Conservation (phyloP, 2,329 filamentous ascomycete genomes). For the Trichoderma atroviride region DNA sequence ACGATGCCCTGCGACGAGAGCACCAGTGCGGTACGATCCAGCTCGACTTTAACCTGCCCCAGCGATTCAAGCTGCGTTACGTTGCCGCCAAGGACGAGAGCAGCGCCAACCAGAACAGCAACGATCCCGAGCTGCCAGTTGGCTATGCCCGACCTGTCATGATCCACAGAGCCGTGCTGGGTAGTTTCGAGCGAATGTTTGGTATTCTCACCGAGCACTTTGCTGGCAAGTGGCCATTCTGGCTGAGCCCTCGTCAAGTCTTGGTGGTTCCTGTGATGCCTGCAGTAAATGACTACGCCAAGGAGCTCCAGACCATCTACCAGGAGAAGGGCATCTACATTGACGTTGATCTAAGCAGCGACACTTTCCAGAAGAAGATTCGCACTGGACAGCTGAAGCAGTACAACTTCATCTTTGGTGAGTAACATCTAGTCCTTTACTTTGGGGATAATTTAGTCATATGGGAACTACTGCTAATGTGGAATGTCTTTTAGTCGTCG, state of each 20-base stretch:
- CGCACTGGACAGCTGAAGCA: conserved; percentile 77
- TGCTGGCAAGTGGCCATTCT: conserved; percentile 86
- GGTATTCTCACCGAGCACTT: conserved; percentile 84
- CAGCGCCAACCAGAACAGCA: conserved; percentile 47
- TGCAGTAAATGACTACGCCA: conserved; percentile 76
- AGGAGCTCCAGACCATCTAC: conserved; percentile 71
- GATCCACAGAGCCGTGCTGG: conserved; percentile 80
- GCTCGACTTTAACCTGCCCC: conserved; percentile 79
- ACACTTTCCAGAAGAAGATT: conserved; percentile 90
- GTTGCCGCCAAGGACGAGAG: conserved; percentile 56
- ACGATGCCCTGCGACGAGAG: conserved; percentile 78
- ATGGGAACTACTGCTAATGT: conserved; percentile 23
- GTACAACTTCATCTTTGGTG: conserved; percentile 82
- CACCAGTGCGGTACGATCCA: conserved; percentile 75
- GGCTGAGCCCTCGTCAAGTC: conserved; percentile 82
- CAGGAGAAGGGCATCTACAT: conserved; percentile 69
- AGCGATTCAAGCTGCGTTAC: conserved; percentile 47
- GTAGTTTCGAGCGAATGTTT: conserved; percentile 68
- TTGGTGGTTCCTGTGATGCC: conserved; percentile 65
- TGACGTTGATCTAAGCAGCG: conserved; percentile 61
- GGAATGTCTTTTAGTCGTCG: conserved; percentile 52
- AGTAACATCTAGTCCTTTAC: conserved; percentile 33
- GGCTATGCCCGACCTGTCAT: conserved; percentile 82
- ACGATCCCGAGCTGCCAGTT: conserved; percentile 57
- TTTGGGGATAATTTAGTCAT: conserved; percentile 2